A percentile compares a stretch with the other conserved stretches of the same genome.
These are phyloP conservation scores for Aspergillus bertholletiae DNA, from an alignment of 495 filamentous ascomycete genomes.

Conservation along the genomic window DNA sequence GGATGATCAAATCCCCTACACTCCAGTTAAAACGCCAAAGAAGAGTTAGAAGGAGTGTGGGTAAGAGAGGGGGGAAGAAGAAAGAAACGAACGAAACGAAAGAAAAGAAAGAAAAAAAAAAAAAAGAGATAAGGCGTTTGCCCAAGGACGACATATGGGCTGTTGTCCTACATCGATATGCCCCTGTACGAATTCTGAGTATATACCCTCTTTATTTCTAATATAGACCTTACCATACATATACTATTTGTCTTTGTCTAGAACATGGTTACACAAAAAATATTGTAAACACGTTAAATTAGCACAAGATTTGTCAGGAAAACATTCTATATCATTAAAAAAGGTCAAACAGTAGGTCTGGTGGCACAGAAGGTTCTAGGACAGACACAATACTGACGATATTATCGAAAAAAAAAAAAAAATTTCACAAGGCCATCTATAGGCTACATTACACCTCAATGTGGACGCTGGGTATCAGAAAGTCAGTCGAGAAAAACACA, in stretches of 20 bases:
- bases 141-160: not conserved
- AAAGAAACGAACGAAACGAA: not conserved
- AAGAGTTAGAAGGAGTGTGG: not conserved
- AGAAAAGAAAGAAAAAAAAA: not conserved
- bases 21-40: no score
- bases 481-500: not conserved
- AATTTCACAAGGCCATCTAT: not conserved
- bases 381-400: not conserved
- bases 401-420: no score
- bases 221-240: no score
- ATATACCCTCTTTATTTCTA: not conserved
- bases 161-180: not conserved
- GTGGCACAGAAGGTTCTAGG: not conserved
- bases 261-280: no score
- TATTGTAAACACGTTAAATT: no score
- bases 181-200: not conserved
- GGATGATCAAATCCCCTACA: no score
- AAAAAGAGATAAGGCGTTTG: not conserved
- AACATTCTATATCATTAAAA: not conserved
- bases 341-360: not conserved
- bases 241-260: no score
- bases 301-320: no score
- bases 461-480: not conserved
- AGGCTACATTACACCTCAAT: not conserved
- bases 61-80: no score